Evolutionary conservation across 192 early-diverging fungal genomes (phyloP).

Genomic region (Coemansia sp.): DNA sequence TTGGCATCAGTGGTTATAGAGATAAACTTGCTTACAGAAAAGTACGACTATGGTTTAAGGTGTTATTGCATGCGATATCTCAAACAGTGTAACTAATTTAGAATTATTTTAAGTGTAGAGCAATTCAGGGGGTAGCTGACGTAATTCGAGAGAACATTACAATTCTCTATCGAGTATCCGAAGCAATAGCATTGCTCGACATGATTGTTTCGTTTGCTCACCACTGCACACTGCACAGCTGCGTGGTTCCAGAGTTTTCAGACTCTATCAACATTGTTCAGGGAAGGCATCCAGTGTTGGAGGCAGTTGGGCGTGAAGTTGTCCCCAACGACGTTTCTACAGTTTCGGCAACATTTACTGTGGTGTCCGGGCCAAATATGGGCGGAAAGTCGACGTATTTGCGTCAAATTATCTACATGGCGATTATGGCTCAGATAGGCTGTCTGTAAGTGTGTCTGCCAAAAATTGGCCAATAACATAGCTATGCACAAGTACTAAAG

Average conservation of each 20-base stretch:
- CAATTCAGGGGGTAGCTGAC: slow-evolving; percentile 30
- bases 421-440: slow-evolving; percentile 86
- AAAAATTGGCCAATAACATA: background rate
- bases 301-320: slow-evolving; percentile 59
- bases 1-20: slow-evolving; percentile 81
- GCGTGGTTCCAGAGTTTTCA: slow-evolving; percentile 71
- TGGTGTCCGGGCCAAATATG: slow-evolving; percentile 93
- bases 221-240: slow-evolving; percentile 59
- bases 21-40: slow-evolving; percentile 78
- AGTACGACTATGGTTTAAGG: slow-evolving; percentile 37
- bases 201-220: slow-evolving; percentile 75
- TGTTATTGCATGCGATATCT: background rate
- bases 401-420: slow-evolving; percentile 73
- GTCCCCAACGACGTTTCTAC: slow-evolving; percentile 72
- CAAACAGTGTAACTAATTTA: background rate
- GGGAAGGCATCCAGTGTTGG: slow-evolving; percentile 76
- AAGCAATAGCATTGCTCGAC: slow-evolving; percentile 77
- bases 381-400: slow-evolving; percentile 87
- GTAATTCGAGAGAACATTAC: slow-evolving; percentile 62
- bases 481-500: background rate
- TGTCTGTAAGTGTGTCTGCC: slow-evolving; percentile 57
- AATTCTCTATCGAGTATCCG: slow-evolving; percentile 70
- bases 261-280: slow-evolving; percentile 73
- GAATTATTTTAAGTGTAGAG: slow-evolving; percentile 7
- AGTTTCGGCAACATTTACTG: slow-evolving; percentile 61